A percentile compares a stretch with the other conserved stretches of the same genome.
Evolutionary conservation across 805 yeast species (phyloP).

Genomic region (Yarrowia sp.): DNA sequence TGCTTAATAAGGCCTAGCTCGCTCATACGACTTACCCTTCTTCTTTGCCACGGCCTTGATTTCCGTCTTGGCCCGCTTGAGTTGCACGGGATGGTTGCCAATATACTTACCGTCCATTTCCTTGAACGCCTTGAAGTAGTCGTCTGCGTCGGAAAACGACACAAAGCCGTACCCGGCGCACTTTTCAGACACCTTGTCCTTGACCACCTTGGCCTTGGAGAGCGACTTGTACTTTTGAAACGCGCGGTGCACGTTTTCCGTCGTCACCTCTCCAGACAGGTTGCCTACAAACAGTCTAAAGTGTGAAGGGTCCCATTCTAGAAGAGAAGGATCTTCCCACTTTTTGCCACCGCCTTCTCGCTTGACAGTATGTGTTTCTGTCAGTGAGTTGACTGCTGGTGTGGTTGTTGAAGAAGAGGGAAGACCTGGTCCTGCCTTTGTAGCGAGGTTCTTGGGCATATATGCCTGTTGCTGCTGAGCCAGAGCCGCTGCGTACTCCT

Average conservation of each 20-base stretch:
- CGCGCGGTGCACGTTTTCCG: conserved; percentile 52
- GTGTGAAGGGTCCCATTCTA: conserved; percentile 69
- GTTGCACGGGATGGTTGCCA: conserved; percentile 68
- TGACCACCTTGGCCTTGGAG: conserved; percentile 59
- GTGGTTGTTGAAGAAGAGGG: neutral
- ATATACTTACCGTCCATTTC: conserved; percentile 75
- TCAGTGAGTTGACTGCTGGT: neutral
- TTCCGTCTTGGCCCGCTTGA: conserved; percentile 55
- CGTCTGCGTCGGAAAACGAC: conserved; percentile 61
- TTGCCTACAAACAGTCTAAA: conserved; percentile 75
- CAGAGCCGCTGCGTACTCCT: conserved; percentile 10
- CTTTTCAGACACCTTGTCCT: conserved; percentile 44
- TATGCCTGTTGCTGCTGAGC: conserved; percentile 25
- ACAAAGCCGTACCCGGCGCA: conserved; percentile 75
- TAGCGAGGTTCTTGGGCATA: conserved; percentile 6
- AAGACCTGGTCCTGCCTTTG: neutral
- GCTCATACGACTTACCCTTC: neutral
- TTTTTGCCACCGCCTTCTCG: conserved; percentile 48
- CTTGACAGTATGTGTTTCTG: conserved; percentile 40
- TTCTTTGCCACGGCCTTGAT: conserved; percentile 27
- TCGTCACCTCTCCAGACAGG: conserved; percentile 64
- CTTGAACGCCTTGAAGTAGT: conserved; percentile 66
- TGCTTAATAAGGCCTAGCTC: neutral
- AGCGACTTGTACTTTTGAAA: conserved; percentile 54
- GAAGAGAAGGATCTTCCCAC: conserved; percentile 49